Conservation (phyloP, 345 rosid genomes). For the Eucalyptus brandiana region DNA sequence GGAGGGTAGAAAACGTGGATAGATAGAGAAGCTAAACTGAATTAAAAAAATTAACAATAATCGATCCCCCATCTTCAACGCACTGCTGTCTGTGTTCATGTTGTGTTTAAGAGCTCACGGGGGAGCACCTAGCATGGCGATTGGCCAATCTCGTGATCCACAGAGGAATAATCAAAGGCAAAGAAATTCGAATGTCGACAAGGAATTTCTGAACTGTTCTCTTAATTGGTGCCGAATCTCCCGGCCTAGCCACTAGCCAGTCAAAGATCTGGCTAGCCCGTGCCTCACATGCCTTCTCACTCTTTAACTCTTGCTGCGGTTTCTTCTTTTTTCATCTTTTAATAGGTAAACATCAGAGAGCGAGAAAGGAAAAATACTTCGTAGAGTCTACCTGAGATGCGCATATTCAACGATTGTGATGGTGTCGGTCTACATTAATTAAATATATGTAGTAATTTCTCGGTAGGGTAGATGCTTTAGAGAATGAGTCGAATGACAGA, state of each 20-base stretch:
- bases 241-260: not conserved
- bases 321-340: not conserved
- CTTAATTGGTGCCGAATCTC: not conserved
- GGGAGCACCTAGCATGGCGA: not conserved
- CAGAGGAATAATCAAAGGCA: not conserved
- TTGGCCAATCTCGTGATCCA: not conserved
- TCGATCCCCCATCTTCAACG: not conserved
- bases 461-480: rapidly evolving
- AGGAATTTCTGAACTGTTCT: not conserved
- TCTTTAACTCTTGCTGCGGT: not conserved
- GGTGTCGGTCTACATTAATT: not conserved
- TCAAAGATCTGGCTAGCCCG: not conserved
- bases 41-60: not conserved
- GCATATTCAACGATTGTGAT: not conserved
- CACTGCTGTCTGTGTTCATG: not conserved
- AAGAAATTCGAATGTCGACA: not conserved
- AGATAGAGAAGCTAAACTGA: not conserved
- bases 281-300: not conserved
- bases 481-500: not conserved
- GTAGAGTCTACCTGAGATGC: too few relatives aligned
- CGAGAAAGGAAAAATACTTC: not conserved
- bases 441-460: not conserved
- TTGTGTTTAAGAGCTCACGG: not conserved
- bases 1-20: not conserved
- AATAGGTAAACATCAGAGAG: not conserved